Percentiles rank a stretch among this genome's conserved stretches.
Conservation (phyloP, 2,329 filamentous ascomycete species). For the Aspergillus niger region DNA sequence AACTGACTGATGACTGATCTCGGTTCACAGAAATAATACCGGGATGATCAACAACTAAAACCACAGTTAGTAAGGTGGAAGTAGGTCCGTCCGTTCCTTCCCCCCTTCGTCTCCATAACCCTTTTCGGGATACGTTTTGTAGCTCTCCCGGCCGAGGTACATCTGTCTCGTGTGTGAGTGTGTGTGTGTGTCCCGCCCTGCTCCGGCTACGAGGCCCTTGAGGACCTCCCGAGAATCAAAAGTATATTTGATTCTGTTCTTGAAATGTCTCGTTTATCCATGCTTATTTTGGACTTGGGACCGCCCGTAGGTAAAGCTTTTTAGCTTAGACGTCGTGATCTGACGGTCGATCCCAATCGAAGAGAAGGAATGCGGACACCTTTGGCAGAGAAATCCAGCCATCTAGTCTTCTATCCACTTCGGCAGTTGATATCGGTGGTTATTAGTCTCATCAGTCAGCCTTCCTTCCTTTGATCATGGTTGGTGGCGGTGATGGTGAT, state of each 20-base stretch:
- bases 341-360: conserved; percentile 25
- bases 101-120: conserved; percentile 22
- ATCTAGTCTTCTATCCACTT: not conserved
- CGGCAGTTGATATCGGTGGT: conserved; percentile 7
- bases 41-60: conserved; percentile 22
- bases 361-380: not conserved
- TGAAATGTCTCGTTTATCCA: not conserved
- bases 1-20: not conserved
- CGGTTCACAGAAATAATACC: conserved; percentile 6
- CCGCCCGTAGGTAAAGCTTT: not conserved
- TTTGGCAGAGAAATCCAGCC: conserved; percentile 9
- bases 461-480: not conserved
- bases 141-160: conserved; percentile 21
- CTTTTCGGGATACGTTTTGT: conserved; percentile 12
- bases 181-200: conserved; percentile 15
- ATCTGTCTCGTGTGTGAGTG: conserved; percentile 16
- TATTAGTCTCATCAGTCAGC: not conserved
- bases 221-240: conserved; percentile 10
- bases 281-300: too few species aligned
- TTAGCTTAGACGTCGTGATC: conserved; percentile 11
- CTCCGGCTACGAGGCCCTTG: conserved; percentile 8
- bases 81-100: not conserved
- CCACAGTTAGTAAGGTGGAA: not conserved
- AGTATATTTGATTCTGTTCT: not conserved
- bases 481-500: not conserved